Evolutionary conservation across 2,329 filamentous ascomycete genomes (phyloP).

Genomic region (Fusarium tjaetaba): DNA sequence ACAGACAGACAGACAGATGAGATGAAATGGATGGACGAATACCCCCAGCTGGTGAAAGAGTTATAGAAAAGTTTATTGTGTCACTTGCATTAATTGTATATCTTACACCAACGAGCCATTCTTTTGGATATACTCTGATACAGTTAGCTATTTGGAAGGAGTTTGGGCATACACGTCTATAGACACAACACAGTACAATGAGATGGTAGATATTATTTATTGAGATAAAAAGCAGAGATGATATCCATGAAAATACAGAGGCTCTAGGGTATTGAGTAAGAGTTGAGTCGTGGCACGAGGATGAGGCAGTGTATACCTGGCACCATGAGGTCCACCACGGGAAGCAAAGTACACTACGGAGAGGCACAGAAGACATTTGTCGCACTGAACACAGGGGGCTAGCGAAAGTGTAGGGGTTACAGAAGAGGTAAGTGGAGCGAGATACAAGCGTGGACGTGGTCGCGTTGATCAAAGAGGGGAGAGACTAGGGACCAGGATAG

Average conservation of each 20-base stretch:
- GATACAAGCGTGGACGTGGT: constrained; percentile 8
- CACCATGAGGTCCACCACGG: background rate
- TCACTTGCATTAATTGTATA: background rate
- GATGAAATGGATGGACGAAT: constrained; percentile 36
- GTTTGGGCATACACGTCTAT: background rate
- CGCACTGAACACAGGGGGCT: background rate
- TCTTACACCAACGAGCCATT: background rate
- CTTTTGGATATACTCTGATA: background rate
- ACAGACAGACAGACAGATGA: constrained; percentile 10
- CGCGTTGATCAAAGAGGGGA: constrained; percentile 5
- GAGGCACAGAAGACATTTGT: constrained; percentile 2
- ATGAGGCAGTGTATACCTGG: background rate
- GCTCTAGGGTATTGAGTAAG: background rate
- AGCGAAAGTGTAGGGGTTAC: background rate
- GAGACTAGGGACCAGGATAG: constrained; percentile 21
- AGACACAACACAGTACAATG: background rate
- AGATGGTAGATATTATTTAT: background rate
- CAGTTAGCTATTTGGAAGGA: background rate
- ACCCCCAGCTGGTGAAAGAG: constrained; percentile 22
- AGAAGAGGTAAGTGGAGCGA: constrained; percentile 23
- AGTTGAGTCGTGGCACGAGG: background rate
- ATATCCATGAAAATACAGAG: background rate
- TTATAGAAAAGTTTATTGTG: background rate
- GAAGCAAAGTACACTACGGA: constrained; percentile 16
- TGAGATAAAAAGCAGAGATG: background rate